A percentile compares a stretch with the other conserved stretches of the same genome.
phyloP scores from a whole-genome alignment of 108 stramenopile species.

The Mayamaea pseudoterrestris region DNA sequence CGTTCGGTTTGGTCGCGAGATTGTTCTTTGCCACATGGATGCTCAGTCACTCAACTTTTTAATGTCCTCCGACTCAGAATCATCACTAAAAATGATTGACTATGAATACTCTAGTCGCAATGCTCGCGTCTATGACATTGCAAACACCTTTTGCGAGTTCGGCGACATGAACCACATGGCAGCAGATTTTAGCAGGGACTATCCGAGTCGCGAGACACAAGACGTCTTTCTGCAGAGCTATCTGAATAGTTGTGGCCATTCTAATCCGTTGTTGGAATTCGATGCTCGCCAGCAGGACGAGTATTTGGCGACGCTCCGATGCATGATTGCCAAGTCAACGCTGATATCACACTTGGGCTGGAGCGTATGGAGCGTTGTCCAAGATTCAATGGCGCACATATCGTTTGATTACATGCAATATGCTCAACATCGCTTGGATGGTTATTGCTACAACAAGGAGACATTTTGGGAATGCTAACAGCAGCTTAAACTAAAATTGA shows the following conservation, averaged over 20 bases:
- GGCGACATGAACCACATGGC: constrained; percentile 53
- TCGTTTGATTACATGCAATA: constrained; percentile 71
- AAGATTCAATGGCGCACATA: constrained; percentile 25
- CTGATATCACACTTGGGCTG: constrained; percentile 57
- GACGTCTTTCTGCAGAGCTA: constrained; percentile 34
- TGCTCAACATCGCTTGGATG: constrained; percentile 48
- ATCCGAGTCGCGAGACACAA: constrained; percentile 28
- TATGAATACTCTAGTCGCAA: constrained; percentile 76
- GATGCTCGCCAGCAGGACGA: constrained; percentile 9
- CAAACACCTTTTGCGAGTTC: constrained; percentile 75
- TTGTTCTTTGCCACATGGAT: constrained; percentile 56
- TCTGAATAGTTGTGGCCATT: constrained; percentile 7
- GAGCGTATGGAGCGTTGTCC: constrained; percentile 60
- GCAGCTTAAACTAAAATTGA: too few relatives aligned
- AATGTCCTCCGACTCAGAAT: constrained; percentile 6
- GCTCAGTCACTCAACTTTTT: constrained; percentile 39
- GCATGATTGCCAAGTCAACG: constrained; percentile 32
- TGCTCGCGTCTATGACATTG: constrained; percentile 61
- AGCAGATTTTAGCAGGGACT: constrained; percentile 41
- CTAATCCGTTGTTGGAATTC: not conserved
- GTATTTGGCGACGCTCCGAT: constrained; percentile 18
- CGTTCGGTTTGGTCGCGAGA: too few relatives aligned
- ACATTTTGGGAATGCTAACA: constrained; percentile 24
- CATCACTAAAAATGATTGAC: constrained; percentile 50
- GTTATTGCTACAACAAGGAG: constrained; percentile 27